Evolutionary conservation across 371 early-diverging fungal species (phyloP), one percentile per base, ranked within the genome.

Genomic region (Apophysomyces trapeziformis): DNA sequence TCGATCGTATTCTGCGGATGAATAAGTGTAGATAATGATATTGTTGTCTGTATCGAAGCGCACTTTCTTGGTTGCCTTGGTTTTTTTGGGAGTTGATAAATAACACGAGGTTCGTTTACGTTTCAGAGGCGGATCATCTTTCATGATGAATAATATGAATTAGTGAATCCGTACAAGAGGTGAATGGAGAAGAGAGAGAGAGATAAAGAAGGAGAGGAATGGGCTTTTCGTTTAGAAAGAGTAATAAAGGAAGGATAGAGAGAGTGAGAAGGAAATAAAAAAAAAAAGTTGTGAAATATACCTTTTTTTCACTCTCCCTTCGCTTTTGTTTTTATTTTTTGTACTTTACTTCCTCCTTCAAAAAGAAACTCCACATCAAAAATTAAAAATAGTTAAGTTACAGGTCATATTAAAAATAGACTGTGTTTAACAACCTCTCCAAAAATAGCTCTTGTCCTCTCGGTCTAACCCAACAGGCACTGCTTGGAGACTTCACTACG

Each of bases 1-100:
- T 13, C 68, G 68, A 47, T 68, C 63, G 18, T 68, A 68, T 41
- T 68, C 68, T 14, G 18, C 58, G 3, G 68, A 44, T 12, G 68
- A 68, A 41, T 68, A 68, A 18, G 68, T 68, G n/a, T 63, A 58
- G 13, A 57, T 18, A 44, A 67, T 64, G 38, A 35, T 21, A 32
- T 44, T 39, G 41, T 54, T 16, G 11, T 16, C 38, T 16, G 43
- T 39, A 32, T 56, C 36, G 47, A 68, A 68, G 4, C 64, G 68
- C 7, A 68, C 68, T 8, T 5, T 63, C 57, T 66, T 66, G 14
- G 54, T 50, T 50, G 54, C 21, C 54, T 50, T 50, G 54, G 16
- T 21, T 50, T 50, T 50, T 50, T 50, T 50, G 0, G 54, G 21
- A 21, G 54, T 16, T 50, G 21, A 50, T 50, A 21, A 50, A 18